Evolutionary conservation across 495 filamentous ascomycete species (phyloP).

Genomic region (Hypoxylon intermedium): DNA sequence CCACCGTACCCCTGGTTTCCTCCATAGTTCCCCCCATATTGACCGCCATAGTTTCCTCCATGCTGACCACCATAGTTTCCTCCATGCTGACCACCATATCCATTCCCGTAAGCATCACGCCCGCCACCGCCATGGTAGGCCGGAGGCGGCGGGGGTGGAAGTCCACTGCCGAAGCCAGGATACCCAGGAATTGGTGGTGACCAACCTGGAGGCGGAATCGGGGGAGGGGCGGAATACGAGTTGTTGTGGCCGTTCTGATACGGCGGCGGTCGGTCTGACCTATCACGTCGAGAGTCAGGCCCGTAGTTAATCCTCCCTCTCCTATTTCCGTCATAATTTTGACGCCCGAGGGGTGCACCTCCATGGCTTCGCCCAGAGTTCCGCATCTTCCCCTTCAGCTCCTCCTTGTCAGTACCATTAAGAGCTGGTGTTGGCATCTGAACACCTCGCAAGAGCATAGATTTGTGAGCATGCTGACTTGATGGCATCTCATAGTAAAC

Average conservation of each 20-base stretch:
- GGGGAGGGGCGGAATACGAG: slow-evolving; percentile 38
- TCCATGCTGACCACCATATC: slow-evolving; percentile 18
- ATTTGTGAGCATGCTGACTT: slow-evolving; percentile 78
- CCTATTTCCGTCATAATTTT: slow-evolving; percentile 42
- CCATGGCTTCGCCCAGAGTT: slow-evolving; percentile 63
- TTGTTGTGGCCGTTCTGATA: slow-evolving; percentile 41
- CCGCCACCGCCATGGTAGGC: slow-evolving; percentile 36
- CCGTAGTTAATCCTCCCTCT: slow-evolving; percentile 53
- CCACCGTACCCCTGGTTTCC: slow-evolving; percentile 30
- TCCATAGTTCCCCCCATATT: slow-evolving; percentile 32
- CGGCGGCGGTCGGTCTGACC: slow-evolving; percentile 19
- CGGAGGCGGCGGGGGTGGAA: slow-evolving; percentile 56
- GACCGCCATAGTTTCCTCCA: slow-evolving; percentile 32
- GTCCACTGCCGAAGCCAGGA: slow-evolving; percentile 52
- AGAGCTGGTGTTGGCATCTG: slow-evolving; percentile 73
- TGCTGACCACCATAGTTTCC: slow-evolving; percentile 13
- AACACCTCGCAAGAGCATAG: slow-evolving; percentile 88
- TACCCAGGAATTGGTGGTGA: slow-evolving; percentile 54
- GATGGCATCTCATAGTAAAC: slow-evolving; percentile 84
- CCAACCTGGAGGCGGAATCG: slow-evolving; percentile 48
- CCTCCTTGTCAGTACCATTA: slow-evolving; percentile 73
- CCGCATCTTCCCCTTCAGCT: slow-evolving; percentile 65
- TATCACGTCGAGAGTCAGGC: slow-evolving; percentile 42
- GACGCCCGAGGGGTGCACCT: slow-evolving; percentile 49
- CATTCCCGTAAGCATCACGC: slow-evolving; percentile 41